Conservation (phyloP, 805 yeast genomes). For the Komagataella phaffii region DNA sequence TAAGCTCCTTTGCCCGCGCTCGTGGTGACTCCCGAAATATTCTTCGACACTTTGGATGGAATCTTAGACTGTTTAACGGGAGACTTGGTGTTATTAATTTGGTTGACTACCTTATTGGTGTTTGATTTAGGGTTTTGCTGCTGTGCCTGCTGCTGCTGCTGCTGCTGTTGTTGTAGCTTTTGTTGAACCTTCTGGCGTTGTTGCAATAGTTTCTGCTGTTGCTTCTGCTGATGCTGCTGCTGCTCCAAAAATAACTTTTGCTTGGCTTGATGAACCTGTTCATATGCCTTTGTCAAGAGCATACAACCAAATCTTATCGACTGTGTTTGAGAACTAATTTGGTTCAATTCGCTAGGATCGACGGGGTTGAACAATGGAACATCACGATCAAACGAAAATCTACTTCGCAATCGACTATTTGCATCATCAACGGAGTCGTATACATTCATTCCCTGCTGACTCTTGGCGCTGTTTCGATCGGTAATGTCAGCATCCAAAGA, state of each 20-base stretch:
- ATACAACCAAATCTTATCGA: conserved; percentile 84
- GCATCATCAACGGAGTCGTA: conserved; percentile 19
- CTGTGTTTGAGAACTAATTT: conserved; percentile 77
- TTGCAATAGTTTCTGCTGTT: conserved; percentile 15
- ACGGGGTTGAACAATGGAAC: conserved; percentile 31
- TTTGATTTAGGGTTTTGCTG: not conserved
- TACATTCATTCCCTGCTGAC: conserved; percentile 11
- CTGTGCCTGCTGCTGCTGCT: not conserved
- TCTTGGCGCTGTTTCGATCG: conserved; percentile 8
- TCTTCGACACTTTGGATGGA: not conserved
- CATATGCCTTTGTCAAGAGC: conserved; percentile 80
- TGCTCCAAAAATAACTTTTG: conserved; percentile 43
- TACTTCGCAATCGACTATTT: conserved; percentile 28
- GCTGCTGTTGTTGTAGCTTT: not conserved
- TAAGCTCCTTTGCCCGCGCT: not conserved
- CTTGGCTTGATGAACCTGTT: conserved; percentile 64
- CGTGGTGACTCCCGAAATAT: not conserved
- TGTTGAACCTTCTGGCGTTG: conserved; percentile 16
- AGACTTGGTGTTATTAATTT: not conserved
- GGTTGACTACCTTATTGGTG: not conserved
- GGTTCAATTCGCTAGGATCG: conserved; percentile 76
- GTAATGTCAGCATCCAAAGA: conserved; percentile 10
- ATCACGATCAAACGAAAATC: conserved; percentile 38
- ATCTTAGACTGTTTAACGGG: not conserved
- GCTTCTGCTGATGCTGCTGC: conserved; percentile 24